Conservation (phyloP, 2,329 filamentous ascomycete species). For the Penicillium thymicola region DNA sequence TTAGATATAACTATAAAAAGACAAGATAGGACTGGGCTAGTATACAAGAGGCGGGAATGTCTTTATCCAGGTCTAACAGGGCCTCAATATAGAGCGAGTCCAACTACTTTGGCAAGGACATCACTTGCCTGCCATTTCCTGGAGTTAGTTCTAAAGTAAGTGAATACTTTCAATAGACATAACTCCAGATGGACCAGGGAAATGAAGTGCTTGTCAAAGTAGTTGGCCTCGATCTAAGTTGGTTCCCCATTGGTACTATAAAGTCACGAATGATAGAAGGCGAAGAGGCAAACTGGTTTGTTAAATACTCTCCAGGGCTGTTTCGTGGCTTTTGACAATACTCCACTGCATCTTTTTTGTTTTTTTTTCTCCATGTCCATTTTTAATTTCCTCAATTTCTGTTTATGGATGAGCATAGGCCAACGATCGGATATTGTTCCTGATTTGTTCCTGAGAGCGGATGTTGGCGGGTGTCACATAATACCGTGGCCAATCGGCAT, state of each 20-base stretch:
- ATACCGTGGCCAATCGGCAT: background rate
- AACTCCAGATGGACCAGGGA: background rate
- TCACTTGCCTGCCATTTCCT: background rate
- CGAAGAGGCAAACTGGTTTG: too few relatives aligned
- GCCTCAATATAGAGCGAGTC: background rate
- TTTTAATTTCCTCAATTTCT: background rate
- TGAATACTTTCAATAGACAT: background rate
- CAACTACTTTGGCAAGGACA: background rate
- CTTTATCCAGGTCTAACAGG: background rate
- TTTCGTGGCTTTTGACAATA: too few relatives aligned
- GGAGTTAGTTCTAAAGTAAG: background rate
- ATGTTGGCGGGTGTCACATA: background rate
- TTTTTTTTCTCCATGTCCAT: background rate
- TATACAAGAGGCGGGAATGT: background rate
- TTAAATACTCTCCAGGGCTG: background rate
- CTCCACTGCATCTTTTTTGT: background rate
- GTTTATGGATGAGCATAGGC: background rate
- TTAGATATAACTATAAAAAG: background rate
- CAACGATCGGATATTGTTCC: background rate
- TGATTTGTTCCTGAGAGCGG: background rate
- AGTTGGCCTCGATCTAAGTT: background rate
- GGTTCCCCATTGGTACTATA: background rate
- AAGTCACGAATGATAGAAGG: background rate
- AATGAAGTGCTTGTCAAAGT: conserved; percentile 1
- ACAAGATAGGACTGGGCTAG: background rate